Evolutionary conservation across 2,329 filamentous ascomycete genomes (phyloP).

Genomic region (Xylaria sp.): DNA sequence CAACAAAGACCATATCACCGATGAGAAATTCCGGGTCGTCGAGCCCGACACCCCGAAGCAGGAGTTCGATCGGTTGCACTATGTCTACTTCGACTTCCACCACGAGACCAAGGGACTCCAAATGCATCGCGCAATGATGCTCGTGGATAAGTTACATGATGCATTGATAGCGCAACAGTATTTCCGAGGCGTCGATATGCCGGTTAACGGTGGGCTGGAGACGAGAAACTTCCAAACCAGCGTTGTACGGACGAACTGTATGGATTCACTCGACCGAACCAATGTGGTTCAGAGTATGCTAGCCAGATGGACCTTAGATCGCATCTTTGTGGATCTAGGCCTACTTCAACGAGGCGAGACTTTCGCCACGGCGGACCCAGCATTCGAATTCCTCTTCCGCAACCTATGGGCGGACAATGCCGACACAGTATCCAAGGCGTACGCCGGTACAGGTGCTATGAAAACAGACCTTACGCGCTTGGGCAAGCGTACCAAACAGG

Average conservation of each 20-base stretch:
- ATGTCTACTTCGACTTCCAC: slow-evolving; percentile 98
- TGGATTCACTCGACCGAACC: slow-evolving; percentile 98
- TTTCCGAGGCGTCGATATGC: slow-evolving; percentile 90
- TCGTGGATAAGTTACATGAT: slow-evolving; percentile 83
- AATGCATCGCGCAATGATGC: slow-evolving; percentile 89
- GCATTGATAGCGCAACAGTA: slow-evolving; percentile 85
- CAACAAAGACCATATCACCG: slow-evolving; percentile 72
- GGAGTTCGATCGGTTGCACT: slow-evolving; percentile 86
- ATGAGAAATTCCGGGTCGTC: slow-evolving; percentile 85
- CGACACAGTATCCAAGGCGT: slow-evolving; percentile 90
- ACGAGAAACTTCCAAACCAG: slow-evolving; percentile 84
- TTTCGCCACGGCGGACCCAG: slow-evolving; percentile 79
- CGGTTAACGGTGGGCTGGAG: slow-evolving; percentile 80
- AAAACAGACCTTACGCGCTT: slow-evolving; percentile 99
- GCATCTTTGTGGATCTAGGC: slow-evolving; percentile 87
- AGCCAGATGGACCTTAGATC: slow-evolving; percentile 86
- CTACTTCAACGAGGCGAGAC: slow-evolving; percentile 80
- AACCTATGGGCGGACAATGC: slow-evolving; percentile 99
- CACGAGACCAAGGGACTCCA: slow-evolving; percentile 94
- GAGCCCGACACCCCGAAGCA: slow-evolving; percentile 69
- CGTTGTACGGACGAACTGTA: slow-evolving; percentile 97
- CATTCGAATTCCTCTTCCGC: slow-evolving; percentile 91
- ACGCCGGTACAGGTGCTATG: slow-evolving; percentile 95
- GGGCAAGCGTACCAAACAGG: slow-evolving; percentile 85
- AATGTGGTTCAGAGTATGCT: slow-evolving; percentile 99